Evolutionary conservation across 1,139 yeast species (phyloP), one percentile per base, ranked within the genome.

Genomic region (Casaregolazyma lundiana): DNA sequence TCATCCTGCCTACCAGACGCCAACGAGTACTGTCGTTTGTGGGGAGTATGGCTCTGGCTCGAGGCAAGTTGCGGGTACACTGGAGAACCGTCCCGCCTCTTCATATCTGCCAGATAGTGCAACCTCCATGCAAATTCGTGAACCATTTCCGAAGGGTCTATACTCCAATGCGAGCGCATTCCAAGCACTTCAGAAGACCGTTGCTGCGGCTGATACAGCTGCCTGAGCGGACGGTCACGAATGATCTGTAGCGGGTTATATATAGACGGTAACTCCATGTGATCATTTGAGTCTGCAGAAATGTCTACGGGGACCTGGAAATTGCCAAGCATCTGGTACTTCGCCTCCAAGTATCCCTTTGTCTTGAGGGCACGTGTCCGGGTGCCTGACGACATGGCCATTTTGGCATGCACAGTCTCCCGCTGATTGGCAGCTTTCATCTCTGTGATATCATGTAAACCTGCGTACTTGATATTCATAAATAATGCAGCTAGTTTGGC

Each of bases 171-270:
- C 24, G 70, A 56, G 16, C 60, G 62, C 45, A 57, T 53, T 45
- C 62, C 64, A 41, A 65, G 59, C 43, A 17, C 24, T 68, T 70
- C 13, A 45, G 76, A 70, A 8, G 81, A 77, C 1, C 85, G 81
- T 32, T 76, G 63, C 2, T 81, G 80, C 3, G 70, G 51, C 8
- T 60, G 63, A 3, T 81, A 80, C 4, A 70, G 51, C 8, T 60
- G 57, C 3, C 40, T 47, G 9, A 41, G 8, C 49, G 72, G 71
- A 47, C 96, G 70, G 62, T 88, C 84, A 50, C 97, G 68, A 32
- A 88, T 77, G 16, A 81, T 75, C 61, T 86, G 96, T 40, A 88
- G 67, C 1, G 96, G 96, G 60, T 88, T 88, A 65, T 83, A 88
- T 9, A 29, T 34, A 6, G 44, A 38, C 2, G 24, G 35, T 81